A percentile compares a stretch with the other conserved stretches of the same genome.
Conservation (phyloP, 768 basidiomycete species). For the Collybiopsis confluens region DNA sequence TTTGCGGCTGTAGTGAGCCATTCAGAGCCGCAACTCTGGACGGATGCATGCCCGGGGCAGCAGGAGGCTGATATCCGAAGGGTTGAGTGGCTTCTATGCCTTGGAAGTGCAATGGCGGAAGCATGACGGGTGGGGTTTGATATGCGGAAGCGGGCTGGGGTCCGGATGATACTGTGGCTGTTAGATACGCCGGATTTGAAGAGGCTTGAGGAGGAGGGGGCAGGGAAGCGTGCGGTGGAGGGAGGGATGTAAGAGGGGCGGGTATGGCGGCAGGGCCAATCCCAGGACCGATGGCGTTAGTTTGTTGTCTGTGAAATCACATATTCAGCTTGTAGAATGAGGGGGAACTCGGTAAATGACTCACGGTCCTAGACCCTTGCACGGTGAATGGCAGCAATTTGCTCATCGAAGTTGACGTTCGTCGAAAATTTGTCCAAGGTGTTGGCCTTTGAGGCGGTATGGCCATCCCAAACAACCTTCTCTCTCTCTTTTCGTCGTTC, state of each 20-base stretch:
- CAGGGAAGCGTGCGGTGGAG: constrained; percentile 66
- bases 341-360: constrained; percentile 26
- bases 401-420: constrained; percentile 93
- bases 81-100: constrained; percentile 72
- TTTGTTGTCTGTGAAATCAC: constrained; percentile 53
- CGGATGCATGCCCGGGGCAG: constrained; percentile 59
- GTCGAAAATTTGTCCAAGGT: constrained; percentile 92
- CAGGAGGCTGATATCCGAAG: constrained; percentile 73
- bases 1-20: constrained; percentile 44
- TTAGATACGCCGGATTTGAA: constrained; percentile 56
- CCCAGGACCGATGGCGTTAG: constrained; percentile 79
- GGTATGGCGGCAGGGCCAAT: constrained; percentile 80
- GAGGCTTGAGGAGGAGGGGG: constrained; percentile 64
- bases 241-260: constrained; percentile 59
- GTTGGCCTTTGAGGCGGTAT: constrained; percentile 88
- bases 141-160: constrained; percentile 85
- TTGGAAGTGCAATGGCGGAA: constrained; percentile 82
- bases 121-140: constrained; percentile 71
- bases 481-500: constrained; percentile 84
- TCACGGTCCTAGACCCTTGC: constrained; percentile 83
- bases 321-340: not conserved
- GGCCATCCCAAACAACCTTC: constrained; percentile 98
- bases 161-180: constrained; percentile 86
- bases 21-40: constrained; percentile 60
- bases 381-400: constrained; percentile 95